These are phyloP conservation scores for Aspergillus sp. DNA, from an alignment of 2,329 filamentous ascomycete species.

Conservation along the genomic window DNA sequence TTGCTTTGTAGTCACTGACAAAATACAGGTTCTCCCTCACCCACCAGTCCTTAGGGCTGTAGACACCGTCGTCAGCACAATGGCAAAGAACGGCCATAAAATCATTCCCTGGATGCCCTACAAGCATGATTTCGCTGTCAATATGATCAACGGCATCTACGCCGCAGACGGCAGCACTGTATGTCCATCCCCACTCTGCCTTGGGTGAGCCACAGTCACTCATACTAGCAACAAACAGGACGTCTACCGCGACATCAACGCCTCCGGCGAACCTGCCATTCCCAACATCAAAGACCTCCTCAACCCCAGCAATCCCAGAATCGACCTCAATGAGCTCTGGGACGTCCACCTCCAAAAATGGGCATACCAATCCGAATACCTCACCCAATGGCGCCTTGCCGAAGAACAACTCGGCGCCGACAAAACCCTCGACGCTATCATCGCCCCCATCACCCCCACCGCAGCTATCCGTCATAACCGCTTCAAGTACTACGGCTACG, in stretches of 20 bases:
- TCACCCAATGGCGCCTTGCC: conserved; percentile 20
- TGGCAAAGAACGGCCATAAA: conserved; percentile 23
- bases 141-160: conserved; percentile 21
- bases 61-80: conserved; percentile 15
- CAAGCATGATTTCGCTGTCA: conserved; percentile 20
- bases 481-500: conserved; percentile 36
- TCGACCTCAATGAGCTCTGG: conserved; percentile 12
- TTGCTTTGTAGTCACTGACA: too few species aligned
- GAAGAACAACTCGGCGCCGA: conserved; percentile 8
- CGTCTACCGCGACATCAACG: conserved; percentile 17
- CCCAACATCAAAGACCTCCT: conserved; percentile 27
- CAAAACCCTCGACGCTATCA: conserved; percentile 31
- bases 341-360: conserved; percentile 29
- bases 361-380: conserved; percentile 29
- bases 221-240: conserved; percentile 15
- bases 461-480: conserved; percentile 32
- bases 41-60: conserved; percentile 31
- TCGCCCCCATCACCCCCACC: conserved; percentile 33
- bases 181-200: not conserved
- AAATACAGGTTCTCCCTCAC: conserved; percentile 26
- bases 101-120: conserved; percentile 27
- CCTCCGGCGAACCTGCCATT: conserved; percentile 33
- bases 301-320: conserved; percentile 11
- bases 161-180: conserved; percentile 25
- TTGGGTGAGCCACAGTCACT: not conserved